phyloP scores from a whole-genome alignment of 495 filamentous ascomycete genomes.

The Neurospora intermedia region DNA sequence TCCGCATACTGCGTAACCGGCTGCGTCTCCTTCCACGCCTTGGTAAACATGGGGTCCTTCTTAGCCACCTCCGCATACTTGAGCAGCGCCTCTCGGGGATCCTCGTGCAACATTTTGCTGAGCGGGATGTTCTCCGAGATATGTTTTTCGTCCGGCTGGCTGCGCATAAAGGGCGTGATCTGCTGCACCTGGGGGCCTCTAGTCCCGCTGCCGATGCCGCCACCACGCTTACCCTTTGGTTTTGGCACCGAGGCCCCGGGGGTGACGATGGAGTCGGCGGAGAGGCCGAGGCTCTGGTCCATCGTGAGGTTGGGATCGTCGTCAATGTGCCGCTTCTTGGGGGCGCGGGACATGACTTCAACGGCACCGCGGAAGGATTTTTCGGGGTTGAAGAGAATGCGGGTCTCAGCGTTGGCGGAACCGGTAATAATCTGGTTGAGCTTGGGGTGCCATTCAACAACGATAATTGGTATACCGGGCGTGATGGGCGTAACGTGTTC shows the following conservation, averaged over 20 bases:
- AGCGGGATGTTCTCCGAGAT: slow-evolving; percentile 80
- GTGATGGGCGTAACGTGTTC: slow-evolving; percentile 81
- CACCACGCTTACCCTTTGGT: slow-evolving; percentile 28
- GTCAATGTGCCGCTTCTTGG: slow-evolving; percentile 89
- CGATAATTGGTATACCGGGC: slow-evolving; percentile 67
- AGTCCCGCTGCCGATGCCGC: slow-evolving; percentile 63
- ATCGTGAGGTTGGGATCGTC: slow-evolving; percentile 80
- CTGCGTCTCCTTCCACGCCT: slow-evolving; percentile 86
- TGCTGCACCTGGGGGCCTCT: slow-evolving; percentile 68
- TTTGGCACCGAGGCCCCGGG: slow-evolving; percentile 41
- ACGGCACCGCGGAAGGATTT: slow-evolving; percentile 71
- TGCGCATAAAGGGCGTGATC: slow-evolving; percentile 86
- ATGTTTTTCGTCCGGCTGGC: slow-evolving; percentile 80
- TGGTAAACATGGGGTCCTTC: slow-evolving; percentile 89
- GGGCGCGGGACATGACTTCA: slow-evolving; percentile 85
- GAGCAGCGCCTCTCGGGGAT: slow-evolving; percentile 84
- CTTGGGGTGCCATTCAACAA: slow-evolving; percentile 83
- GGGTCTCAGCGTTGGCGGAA: slow-evolving; percentile 78
- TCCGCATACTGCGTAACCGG: slow-evolving; percentile 88
- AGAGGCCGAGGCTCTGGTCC: slow-evolving; percentile 65
- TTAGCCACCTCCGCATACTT: slow-evolving; percentile 93
- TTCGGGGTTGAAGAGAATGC: slow-evolving; percentile 80
- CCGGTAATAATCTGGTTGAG: slow-evolving; percentile 95
- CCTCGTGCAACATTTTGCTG: slow-evolving; percentile 92
- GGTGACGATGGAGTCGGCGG: slow-evolving; percentile 69